Percentiles rank a stretch among this genome's conserved stretches.
Evolutionary conservation across 495 filamentous ascomycete genomes (phyloP).

Genomic region (Elasticomyces elasticus): DNA sequence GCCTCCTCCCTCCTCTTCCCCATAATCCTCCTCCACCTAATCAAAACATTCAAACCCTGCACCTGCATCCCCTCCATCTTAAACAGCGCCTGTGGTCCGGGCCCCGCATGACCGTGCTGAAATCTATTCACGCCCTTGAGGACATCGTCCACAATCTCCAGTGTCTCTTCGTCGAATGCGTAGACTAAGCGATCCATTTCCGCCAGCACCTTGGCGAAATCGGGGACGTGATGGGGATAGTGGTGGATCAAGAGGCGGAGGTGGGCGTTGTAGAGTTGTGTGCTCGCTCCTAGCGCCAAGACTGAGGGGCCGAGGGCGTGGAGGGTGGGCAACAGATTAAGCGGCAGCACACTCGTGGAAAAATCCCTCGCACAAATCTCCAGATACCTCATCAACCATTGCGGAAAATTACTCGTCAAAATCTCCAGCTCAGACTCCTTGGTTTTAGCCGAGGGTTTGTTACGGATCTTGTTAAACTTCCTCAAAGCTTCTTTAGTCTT

Average conservation of each 20-base stretch:
- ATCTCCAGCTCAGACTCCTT: slow-evolving; percentile 35
- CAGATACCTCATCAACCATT: slow-evolving; percentile 52
- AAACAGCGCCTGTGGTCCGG: slow-evolving; percentile 10
- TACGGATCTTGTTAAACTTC: not conserved
- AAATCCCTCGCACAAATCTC: slow-evolving; percentile 53
- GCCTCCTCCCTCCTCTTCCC: slow-evolving; percentile 17
- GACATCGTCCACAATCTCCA: slow-evolving; percentile 37
- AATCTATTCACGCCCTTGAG: slow-evolving; percentile 7
- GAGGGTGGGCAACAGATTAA: slow-evolving; percentile 57
- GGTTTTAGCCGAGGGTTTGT: slow-evolving; percentile 7
- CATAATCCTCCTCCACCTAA: slow-evolving; percentile 18
- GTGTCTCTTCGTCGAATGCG: slow-evolving; percentile 48
- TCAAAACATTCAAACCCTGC: slow-evolving; percentile 7
- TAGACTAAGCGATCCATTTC: slow-evolving; percentile 73
- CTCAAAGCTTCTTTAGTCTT: no score
- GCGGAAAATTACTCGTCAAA: slow-evolving; percentile 58
- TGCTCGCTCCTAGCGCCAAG: slow-evolving; percentile 62
- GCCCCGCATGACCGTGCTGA: slow-evolving; percentile 10
- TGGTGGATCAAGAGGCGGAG: slow-evolving; percentile 53
- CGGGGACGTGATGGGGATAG: slow-evolving; percentile 46
- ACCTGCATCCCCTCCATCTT: slow-evolving; percentile 15
- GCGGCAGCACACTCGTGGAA: slow-evolving; percentile 49
- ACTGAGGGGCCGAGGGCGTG: slow-evolving; percentile 60
- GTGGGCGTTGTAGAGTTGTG: slow-evolving; percentile 65
- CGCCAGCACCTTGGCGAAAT: slow-evolving; percentile 50